A percentile compares a stretch with the other conserved stretches of the same genome.
Evolutionary conservation across 192 early-diverging fungal genomes (phyloP).

Genomic region (Chytriomyces sp.): DNA sequence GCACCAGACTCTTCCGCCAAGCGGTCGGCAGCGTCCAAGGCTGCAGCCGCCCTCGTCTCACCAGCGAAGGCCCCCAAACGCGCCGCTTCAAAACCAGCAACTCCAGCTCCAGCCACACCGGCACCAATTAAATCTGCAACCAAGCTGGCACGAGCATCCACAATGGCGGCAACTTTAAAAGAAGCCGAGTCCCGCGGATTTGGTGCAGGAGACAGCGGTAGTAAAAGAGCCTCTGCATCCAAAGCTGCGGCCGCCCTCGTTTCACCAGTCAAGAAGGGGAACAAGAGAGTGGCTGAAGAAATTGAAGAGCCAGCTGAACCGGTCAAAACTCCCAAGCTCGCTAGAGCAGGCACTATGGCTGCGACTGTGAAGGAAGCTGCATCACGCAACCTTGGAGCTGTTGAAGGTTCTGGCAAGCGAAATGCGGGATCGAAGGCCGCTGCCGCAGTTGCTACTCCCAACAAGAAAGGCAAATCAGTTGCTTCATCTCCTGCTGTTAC

Average conservation of each 20-base stretch:
- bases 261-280: constrained; percentile 7
- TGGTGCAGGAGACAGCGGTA: constrained; percentile 5
- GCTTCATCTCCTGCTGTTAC: background rate
- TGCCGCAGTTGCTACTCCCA: background rate
- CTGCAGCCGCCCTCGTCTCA: constrained; percentile 1
- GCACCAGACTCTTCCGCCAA: background rate
- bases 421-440: background rate
- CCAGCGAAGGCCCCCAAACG: background rate
- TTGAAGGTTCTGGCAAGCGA: background rate
- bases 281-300: background rate
- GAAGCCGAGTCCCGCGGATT: constrained; percentile 9
- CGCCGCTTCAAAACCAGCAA: no score
- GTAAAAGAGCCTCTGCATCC: background rate
- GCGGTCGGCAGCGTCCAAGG: background rate
- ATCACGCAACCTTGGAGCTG: constrained; percentile 1
- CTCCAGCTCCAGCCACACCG: background rate
- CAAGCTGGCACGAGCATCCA: background rate
- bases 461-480: background rate
- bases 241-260: background rate
- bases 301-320: background rate
- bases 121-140: background rate
- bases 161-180: constrained; percentile 20
- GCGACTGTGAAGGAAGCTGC: constrained; percentile 13
- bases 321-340: background rate
- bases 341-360: constrained; percentile 19